These are phyloP conservation scores for Bacidia gigantensis DNA, from an alignment of 495 filamentous ascomycete species.

Conservation along the genomic window DNA sequence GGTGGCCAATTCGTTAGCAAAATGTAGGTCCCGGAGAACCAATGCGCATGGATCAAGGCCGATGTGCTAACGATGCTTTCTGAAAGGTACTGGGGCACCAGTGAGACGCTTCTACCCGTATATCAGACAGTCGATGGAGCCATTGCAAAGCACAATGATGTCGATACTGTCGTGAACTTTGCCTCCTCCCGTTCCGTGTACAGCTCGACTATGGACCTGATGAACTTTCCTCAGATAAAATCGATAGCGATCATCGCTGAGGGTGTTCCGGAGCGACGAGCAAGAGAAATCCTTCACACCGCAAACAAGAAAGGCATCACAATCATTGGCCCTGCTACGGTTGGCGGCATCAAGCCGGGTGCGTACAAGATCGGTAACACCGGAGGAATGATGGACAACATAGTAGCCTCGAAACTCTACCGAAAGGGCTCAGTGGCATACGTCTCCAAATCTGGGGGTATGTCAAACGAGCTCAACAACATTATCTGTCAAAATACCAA, in stretches of 20 bases:
- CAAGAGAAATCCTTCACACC: slow-evolving; percentile 90
- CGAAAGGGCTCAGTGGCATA: slow-evolving; percentile 96
- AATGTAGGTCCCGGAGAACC: slow-evolving; percentile 46
- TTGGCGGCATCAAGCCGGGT: slow-evolving; percentile 98
- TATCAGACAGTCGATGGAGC: slow-evolving; percentile 93
- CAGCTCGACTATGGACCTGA: slow-evolving; percentile 93
- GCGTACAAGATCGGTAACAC: slow-evolving; percentile 99
- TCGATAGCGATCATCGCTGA: slow-evolving; percentile 98
- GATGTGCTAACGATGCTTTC: slow-evolving; percentile 3
- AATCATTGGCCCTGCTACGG: slow-evolving; percentile 95
- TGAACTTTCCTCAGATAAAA: slow-evolving; percentile 93
- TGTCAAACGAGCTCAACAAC: slow-evolving; percentile 99
- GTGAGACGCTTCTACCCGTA: slow-evolving; percentile 95
- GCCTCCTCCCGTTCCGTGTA: slow-evolving; percentile 97
- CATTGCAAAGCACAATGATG: slow-evolving; percentile 90
- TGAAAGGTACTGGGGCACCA: slow-evolving; percentile 88
- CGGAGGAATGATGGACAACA: slow-evolving; percentile 99
- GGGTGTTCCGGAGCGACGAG: slow-evolving; percentile 95
- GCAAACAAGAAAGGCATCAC: slow-evolving; percentile 97
- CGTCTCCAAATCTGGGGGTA: slow-evolving; percentile 99
- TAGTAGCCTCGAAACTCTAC: slow-evolving; percentile 99
- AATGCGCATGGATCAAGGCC: slow-evolving; percentile 1
- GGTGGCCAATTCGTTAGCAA: slow-evolving; percentile 99
- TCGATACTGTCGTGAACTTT: slow-evolving; percentile 98
- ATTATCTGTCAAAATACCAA: slow-evolving; percentile 91